Percentiles rank a stretch among this genome's conserved stretches.
These are phyloP conservation scores for Globisporangium camurandrum DNA, from an alignment of 352 stramenopile genomes.

Conservation along the genomic window DNA sequence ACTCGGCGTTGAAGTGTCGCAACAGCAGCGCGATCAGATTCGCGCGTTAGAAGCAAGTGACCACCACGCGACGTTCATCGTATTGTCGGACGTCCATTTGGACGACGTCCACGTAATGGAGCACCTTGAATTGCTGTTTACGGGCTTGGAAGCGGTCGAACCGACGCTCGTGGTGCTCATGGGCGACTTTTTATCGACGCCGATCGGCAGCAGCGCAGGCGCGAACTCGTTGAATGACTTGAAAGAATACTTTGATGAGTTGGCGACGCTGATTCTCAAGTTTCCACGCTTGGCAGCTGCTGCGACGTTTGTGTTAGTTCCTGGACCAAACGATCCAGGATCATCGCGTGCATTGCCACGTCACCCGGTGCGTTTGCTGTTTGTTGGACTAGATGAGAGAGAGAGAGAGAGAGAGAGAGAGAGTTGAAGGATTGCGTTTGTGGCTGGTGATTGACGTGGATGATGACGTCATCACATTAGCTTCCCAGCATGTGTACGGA, in stretches of 20 bases:
- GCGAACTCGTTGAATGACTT: constrained; percentile 72
- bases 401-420: not conserved
- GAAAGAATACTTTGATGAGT: constrained; percentile 85
- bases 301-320: constrained; percentile 89
- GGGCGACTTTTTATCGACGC: constrained; percentile 88
- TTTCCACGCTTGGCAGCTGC: constrained; percentile 73
- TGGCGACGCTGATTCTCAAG: constrained; percentile 87
- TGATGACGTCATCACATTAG: constrained; percentile 17
- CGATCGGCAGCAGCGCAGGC: constrained; percentile 58
- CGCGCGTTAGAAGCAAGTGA: constrained; percentile 66
- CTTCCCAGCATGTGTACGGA: constrained; percentile 60
- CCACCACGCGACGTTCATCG: constrained; percentile 87
- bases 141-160: constrained; percentile 70
- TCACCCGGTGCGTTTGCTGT: constrained; percentile 40
- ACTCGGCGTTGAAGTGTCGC: constrained; percentile 74
- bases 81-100: constrained; percentile 91
- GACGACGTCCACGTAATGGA: constrained; percentile 88
- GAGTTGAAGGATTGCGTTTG: no score
- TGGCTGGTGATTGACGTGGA: not conserved
- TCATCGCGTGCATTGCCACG: constrained; percentile 74
- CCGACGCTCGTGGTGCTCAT: constrained; percentile 90
- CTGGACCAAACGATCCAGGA: constrained; percentile 88
- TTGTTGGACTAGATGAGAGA: not conserved
- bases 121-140: constrained; percentile 86
- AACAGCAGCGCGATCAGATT: constrained; percentile 78